Conservation (phyloP, 768 basidiomycete species). For the Lepiota venenata region DNA sequence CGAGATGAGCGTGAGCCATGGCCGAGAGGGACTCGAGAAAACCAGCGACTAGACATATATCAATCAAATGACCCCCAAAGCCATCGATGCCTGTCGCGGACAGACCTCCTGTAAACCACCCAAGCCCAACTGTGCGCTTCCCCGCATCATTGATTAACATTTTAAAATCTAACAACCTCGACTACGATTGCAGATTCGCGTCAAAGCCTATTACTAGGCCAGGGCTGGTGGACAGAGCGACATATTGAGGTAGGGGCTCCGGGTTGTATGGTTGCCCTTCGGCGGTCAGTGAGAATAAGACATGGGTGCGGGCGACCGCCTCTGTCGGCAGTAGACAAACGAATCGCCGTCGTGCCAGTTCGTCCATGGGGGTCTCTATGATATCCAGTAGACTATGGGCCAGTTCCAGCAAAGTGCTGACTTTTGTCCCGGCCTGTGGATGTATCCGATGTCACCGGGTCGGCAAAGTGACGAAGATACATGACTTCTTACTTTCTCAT, state of each 20-base stretch:
- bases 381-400: slow-evolving; percentile 84
- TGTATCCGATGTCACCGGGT: neutral
- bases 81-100: neutral
- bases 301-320: slow-evolving; percentile 53
- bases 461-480: neutral
- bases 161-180: slow-evolving; percentile 82
- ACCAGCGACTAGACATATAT: slow-evolving; percentile 64
- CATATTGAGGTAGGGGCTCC: slow-evolving; percentile 65
- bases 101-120: slow-evolving; percentile 88
- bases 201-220: slow-evolving; percentile 15
- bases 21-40: slow-evolving; percentile 77
- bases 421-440: slow-evolving; percentile 81
- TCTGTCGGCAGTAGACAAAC: slow-evolving; percentile 11
- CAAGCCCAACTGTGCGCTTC: slow-evolving; percentile 85
- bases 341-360: slow-evolving; percentile 43
- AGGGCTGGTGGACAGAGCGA: slow-evolving; percentile 23
- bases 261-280: slow-evolving; percentile 90
- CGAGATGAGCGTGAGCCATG: slow-evolving; percentile 75
- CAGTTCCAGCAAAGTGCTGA: slow-evolving; percentile 51
- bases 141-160: slow-evolving; percentile 59
- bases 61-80: slow-evolving; percentile 4
- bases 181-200: slow-evolving; percentile 15
- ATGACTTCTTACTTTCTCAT: slow-evolving; percentile 51
- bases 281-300: slow-evolving; percentile 92
- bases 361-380: slow-evolving; percentile 76